Conservation (phyloP, 345 rosid genomes). For the Reutealis trisperma region DNA sequence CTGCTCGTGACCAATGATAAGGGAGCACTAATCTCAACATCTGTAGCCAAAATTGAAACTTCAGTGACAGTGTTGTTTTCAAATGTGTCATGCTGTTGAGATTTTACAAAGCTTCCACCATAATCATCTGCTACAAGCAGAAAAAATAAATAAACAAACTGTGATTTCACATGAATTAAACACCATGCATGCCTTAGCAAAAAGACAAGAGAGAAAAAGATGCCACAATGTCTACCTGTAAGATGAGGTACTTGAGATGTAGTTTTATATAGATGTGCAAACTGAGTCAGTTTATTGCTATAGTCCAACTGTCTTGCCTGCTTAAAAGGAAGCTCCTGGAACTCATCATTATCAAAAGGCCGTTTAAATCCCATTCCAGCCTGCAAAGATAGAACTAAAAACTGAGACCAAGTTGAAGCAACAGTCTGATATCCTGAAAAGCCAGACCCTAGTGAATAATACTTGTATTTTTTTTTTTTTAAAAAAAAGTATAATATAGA, state of each 20-base stretch:
- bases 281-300: constrained; percentile 18
- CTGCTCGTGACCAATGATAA: constrained; percentile 35
- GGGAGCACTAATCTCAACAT: constrained; percentile 9
- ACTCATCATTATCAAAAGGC: constrained; percentile 19
- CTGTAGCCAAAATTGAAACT: constrained; percentile 17
- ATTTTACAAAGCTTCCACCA: constrained; percentile 27
- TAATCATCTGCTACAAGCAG: constrained; percentile 23
- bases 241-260: neutral
- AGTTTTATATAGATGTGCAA: neutral
- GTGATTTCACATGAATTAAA: neutral
- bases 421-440: neutral
- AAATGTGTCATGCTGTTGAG: constrained; percentile 29
- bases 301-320: constrained; percentile 25
- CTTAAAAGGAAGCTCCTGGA: constrained; percentile 26
- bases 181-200: neutral
- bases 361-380: constrained; percentile 26
- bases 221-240: neutral
- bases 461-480: too few relatives aligned
- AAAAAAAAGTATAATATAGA: too few relatives aligned
- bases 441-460: neutral
- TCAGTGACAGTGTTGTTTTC: constrained; percentile 31
- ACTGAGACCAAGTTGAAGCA: neutral
- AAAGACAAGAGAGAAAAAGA: neutral
- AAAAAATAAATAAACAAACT: neutral
- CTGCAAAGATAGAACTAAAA: constrained; percentile 11